Evolutionary conservation across 169 alveolate species (phyloP).

Genomic region (Plasmodium knowlesi): DNA sequence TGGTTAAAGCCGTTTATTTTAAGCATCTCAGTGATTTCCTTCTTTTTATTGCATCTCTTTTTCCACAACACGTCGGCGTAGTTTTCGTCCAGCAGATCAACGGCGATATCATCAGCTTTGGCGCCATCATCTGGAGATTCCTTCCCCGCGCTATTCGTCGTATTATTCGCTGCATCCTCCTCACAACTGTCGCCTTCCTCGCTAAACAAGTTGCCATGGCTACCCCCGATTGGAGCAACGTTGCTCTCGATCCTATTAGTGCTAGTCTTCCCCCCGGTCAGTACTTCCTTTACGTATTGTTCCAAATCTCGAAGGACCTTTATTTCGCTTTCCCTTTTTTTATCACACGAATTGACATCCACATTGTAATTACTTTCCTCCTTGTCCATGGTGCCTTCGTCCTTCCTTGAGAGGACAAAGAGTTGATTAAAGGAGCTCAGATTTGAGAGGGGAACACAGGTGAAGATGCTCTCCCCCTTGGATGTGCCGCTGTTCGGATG

Average conservation of each 20-base stretch:
- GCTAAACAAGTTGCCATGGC: neutral
- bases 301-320: slow-evolving; percentile 6
- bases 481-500: neutral
- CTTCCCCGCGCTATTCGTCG: neutral
- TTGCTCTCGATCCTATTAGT: neutral
- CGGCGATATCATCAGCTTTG: neutral
- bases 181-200: neutral
- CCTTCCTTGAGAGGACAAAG: slow-evolving; percentile 24
- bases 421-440: slow-evolving; percentile 41
- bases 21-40: slow-evolving; percentile 36
- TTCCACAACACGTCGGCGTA: slow-evolving; percentile 62
- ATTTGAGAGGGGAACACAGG: slow-evolving; percentile 21
- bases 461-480: neutral
- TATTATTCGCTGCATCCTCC: neutral
- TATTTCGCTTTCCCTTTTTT: slow-evolving; percentile 32
- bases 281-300: neutral
- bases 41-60: slow-evolving; percentile 63
- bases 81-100: slow-evolving; percentile 7
- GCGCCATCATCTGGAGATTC: neutral
- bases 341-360: neutral
- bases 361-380: slow-evolving; percentile 6
- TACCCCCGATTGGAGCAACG: neutral
- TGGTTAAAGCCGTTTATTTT: slow-evolving; percentile 27
- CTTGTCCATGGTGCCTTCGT: neutral
- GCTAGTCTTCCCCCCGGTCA: neutral